Conservation (phyloP, 2,329 filamentous ascomycete genomes). For the Ophiostoma piceae region DNA sequence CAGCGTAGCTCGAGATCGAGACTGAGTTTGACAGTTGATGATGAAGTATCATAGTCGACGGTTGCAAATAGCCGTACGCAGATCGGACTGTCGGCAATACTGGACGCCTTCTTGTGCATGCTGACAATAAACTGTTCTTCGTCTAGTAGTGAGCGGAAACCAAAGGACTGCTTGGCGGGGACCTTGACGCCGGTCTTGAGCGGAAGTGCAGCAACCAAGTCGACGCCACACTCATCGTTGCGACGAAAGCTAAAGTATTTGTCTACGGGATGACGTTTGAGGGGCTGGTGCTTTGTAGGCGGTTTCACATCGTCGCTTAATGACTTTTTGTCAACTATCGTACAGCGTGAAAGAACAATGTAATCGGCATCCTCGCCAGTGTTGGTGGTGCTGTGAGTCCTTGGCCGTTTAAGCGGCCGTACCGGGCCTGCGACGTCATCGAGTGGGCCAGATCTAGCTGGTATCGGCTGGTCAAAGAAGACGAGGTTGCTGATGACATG, state of each 20-base stretch:
- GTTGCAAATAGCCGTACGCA: neutral
- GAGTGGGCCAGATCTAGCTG: neutral
- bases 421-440: neutral
- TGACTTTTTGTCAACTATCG: neutral
- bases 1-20: conserved; percentile 31
- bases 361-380: neutral
- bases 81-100: neutral
- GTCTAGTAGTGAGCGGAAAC: neutral
- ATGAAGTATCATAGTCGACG: neutral
- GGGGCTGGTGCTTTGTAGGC: neutral
- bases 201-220: neutral
- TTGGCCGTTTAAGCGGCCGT: neutral
- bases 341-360: conserved; percentile 1
- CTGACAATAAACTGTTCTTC: neutral
- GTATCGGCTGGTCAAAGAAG: neutral
- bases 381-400: neutral
- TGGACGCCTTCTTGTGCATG: neutral
- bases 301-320: neutral
- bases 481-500: neutral
- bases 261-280: neutral
- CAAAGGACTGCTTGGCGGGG: neutral
- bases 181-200: neutral
- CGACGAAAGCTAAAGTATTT: neutral
- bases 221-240: neutral
- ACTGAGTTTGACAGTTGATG: conserved; percentile 19